Base-by-base conservation (phyloP, 1,139 yeast species). In the Blastobotrys proliferans region DNA sequence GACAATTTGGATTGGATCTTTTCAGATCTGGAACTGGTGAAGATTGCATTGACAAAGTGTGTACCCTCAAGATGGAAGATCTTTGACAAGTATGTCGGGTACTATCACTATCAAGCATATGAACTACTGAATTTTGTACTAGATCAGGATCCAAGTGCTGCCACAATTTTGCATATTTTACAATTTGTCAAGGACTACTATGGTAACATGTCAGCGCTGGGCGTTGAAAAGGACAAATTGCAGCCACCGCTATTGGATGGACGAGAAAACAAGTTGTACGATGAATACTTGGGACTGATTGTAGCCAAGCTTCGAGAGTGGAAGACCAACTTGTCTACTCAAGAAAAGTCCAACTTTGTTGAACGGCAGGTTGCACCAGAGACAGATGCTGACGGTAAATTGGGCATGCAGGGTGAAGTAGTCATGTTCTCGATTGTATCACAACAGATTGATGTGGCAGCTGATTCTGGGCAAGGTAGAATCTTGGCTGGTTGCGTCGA, bases 401-500 rank as follows among this genome's bases (percentile, higher is more conserved):
- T 78, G 31, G 85, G 81, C 27, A 67, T 86, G 45, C 81, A 79
- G 51, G 69, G 69, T 6, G 81, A 86, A 11, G 85, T 82, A 19
- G 83, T 79, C 44, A 86, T 87, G 40, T 80, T 86, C 60, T 78
- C 84, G 40, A 84, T 88, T 81, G 77, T 88, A 48, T 82, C 83
- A 26, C 95, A 87, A 59, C 96, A 88, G 61, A 83, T 88, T n/a
- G 95, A 85, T 53, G 94, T 85, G 9, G 95, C 95, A 0, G 87
- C 92, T 0, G 92, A 83, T 31, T 81, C 94, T 2, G 87, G 88
- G 2, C 90, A 85, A 60, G 87, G 92, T 9, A 76, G 82, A 51
- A 84, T 88, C 25, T 69, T 87, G 36, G 81, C 82, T 8, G 94
- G 94, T n/a, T 94, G 87, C 11, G 77, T 88, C 25, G 81, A 77